Evolutionary conservation across 1,284 basidiomycete species (phyloP), one percentile per base, ranked within the genome.

Genomic region (Moniliophthora roreri): DNA sequence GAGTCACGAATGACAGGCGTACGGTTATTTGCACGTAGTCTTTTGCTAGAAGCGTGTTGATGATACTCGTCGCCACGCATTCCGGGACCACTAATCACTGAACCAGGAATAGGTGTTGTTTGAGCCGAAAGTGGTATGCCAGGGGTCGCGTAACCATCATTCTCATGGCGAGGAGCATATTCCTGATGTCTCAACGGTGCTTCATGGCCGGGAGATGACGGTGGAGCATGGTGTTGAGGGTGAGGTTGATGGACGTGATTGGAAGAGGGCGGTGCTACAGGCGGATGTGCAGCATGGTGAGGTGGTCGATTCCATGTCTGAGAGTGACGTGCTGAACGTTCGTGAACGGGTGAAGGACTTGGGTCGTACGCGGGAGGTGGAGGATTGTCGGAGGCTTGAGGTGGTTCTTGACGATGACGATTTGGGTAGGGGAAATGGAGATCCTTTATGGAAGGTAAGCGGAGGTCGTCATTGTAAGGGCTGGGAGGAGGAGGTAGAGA

Each of bases 381-480:
- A 37, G 59, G 52, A 26, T 20, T 44, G 46, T 55, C 51, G 42
- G 36, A 11, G 34, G 58, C 3, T 4, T 8, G 48, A 45, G 58
- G 47, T 18, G 48, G 44, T 38, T 73, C 69, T 49, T 70, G 69
- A 7, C 58, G 53, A 23, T 66, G 68, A 2, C 60, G 51, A 15
- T 32, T 32, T 32, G 67, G 68, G 55, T 74, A 78, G 41, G 59
- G 62, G 57, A 87, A 85, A 65, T 85, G 83, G 60, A 87, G 73
- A 63, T 84, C 82, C 69, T 80, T 85, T 63, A 87, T 75, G 15
- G 84, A 85, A 0, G 85, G 85, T 5, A 87, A 74, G 35, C 82
- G 81, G 59, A 81, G 65, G 49, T 79, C 72, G 60, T 69, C 73
- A 56, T 69, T 66, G 15, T 67, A 55, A 56, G 36, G 10, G 32